These are phyloP conservation scores for Starmera quercuum DNA, from an alignment of 805 yeast species.

Conservation along the genomic window DNA sequence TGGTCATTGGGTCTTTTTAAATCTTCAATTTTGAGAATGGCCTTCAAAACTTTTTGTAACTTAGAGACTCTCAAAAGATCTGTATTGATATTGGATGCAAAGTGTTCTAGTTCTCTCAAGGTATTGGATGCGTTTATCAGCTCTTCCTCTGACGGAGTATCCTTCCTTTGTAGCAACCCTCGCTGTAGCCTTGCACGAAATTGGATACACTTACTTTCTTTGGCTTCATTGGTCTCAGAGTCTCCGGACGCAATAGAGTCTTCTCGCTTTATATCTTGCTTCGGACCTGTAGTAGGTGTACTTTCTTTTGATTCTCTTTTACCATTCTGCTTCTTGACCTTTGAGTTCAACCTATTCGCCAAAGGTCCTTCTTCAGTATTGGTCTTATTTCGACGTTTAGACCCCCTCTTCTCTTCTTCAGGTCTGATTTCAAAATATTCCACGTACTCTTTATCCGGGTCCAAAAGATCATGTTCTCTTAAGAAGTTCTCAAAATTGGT, in stretches of 20 bases:
- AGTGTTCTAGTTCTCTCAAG: slow-evolving; percentile 33
- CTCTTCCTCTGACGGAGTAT: slow-evolving; percentile 37
- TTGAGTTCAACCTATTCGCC: too few species aligned
- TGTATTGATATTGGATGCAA: slow-evolving; percentile 27
- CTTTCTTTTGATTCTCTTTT: too few species aligned
- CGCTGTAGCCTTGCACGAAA: slow-evolving; percentile 42
- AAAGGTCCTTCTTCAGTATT: too few species aligned
- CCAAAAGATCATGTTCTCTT: neutral
- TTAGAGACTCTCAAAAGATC: slow-evolving; percentile 37
- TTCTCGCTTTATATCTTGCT: too few species aligned
- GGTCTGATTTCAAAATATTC: too few species aligned
- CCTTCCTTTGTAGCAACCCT: slow-evolving; percentile 37
- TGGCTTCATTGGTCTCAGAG: too few species aligned
- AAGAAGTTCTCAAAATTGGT: neutral
- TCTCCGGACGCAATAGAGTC: too few species aligned
- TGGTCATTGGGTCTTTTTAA: slow-evolving; percentile 36
- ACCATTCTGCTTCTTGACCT: too few species aligned
- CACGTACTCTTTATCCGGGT: neutral
- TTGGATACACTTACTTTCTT: neutral
- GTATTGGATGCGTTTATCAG: slow-evolving; percentile 16
- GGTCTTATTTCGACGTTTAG: too few species aligned
- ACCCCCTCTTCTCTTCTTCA: too few species aligned
- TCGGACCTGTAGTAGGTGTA: too few species aligned
- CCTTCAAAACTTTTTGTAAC: slow-evolving; percentile 44
- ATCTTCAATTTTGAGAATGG: slow-evolving; percentile 32